Base-by-base conservation (phyloP, 352 stramenopile species). In the Phytophthora litchii region DNA sequence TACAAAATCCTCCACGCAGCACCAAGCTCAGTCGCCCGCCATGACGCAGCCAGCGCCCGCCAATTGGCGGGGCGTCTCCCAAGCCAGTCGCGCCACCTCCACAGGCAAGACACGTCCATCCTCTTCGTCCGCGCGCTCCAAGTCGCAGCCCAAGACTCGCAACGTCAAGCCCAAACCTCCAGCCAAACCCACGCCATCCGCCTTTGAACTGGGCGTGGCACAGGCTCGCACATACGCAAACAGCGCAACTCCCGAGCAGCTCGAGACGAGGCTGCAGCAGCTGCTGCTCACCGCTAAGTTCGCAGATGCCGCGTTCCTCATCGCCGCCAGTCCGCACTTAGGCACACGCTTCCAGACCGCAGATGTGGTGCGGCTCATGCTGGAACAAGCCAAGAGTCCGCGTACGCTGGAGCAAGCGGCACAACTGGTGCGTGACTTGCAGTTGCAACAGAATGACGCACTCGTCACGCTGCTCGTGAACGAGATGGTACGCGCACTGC, bases 391-490 rank as follows among this genome's bases (percentile, higher is more conserved):
- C 27, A 89, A 55, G 51, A 70, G 42, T 64, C 72, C 60, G 57
- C 80, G 42, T 17, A 32, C 61, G 11, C 14, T 72, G 76, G 80
- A 93, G 16, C 69, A 86, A 48, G 80, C 83, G 8, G 83, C 72
- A 53, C 78, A 86, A 35, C 66, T 93, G 14, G 91, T 95, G 42
- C 84, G 83, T 36, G 83, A 91, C 36, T 63, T 94, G 45, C 83
- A 90, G 23, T 41, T 94, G 43, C 64, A 86, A 16, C 38, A 55
- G 19, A 91, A 92, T 49, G 80, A 91, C 54, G 54, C 76, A n/a
- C 81, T 93, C 8, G 80, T 95, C 19, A 94, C 83, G 58, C 68
- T 94, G 32, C 77, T 93, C 10, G 85, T 95, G 44, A 93, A 89
- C 54, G 83, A 92, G 50, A 74, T 90, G 36, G 81, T 94, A 31